Conservation (phyloP, 805 yeast species). For the Kuraishia cidri region DNA sequence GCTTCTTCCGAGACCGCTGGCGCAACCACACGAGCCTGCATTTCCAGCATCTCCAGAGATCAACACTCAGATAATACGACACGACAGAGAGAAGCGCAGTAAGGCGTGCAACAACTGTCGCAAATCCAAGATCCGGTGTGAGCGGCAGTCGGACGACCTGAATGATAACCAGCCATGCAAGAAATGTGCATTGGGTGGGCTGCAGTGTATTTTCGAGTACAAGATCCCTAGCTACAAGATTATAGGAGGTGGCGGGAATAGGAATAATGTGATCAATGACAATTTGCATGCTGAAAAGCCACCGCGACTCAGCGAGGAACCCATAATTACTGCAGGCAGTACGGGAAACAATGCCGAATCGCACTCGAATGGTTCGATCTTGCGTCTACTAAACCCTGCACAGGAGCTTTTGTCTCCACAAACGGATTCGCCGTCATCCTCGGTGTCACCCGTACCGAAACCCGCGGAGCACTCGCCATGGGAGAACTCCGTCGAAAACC, state of each 20-base stretch:
- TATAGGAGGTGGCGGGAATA: constrained; percentile 14
- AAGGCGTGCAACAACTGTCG: constrained; percentile 62
- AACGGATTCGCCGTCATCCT: background rate
- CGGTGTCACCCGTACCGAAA: too few relatives aligned
- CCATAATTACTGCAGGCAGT: too few relatives aligned
- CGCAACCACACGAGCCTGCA: too few relatives aligned
- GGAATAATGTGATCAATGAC: constrained; percentile 1
- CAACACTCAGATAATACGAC: constrained; percentile 2
- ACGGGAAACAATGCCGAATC: too few relatives aligned
- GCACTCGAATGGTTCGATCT: background rate
- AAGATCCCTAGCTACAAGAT: constrained; percentile 35
- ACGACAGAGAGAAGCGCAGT: constrained; percentile 16
- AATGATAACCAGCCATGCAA: constrained; percentile 39
- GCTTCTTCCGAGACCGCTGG: too few relatives aligned
- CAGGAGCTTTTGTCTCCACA: background rate
- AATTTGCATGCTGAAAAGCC: too few relatives aligned
- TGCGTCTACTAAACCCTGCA: background rate
- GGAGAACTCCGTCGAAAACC: constrained; percentile 26
- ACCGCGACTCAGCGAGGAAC: too few relatives aligned
- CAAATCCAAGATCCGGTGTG: constrained; percentile 54
- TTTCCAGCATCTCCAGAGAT: too few relatives aligned
- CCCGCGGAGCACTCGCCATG: constrained; percentile 9
- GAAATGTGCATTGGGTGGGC: constrained; percentile 41
- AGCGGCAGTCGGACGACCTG: constrained; percentile 25
- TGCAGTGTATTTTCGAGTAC: constrained; percentile 49